Conservation (phyloP, 2,329 filamentous ascomycete species). For the Thelonectria blattea region DNA sequence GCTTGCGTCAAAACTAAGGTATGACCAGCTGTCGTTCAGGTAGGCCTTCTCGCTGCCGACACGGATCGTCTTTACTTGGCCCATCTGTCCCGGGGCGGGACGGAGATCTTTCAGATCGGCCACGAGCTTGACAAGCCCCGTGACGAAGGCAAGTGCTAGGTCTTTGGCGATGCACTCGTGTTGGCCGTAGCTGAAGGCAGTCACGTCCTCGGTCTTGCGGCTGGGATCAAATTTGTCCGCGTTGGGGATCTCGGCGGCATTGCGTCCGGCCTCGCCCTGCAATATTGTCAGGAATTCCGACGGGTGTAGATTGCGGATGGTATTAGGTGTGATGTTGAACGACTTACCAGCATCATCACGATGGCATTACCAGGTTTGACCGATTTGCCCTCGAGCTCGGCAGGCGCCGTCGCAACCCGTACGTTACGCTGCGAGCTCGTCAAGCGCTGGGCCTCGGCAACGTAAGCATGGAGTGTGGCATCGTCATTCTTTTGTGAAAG, state of each 20-base stretch:
- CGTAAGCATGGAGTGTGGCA: conserved; percentile 44
- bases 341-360: conserved; percentile 48
- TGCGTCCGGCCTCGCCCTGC: conserved; percentile 48
- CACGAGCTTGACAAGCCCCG: conserved; percentile 49
- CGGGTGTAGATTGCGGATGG: accelerated
- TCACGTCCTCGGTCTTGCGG: conserved; percentile 48
- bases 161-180: conserved; percentile 54
- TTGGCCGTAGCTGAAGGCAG: conserved; percentile 53
- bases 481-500: conserved; percentile 46
- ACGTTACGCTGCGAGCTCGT: conserved; percentile 49
- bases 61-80: conserved; percentile 51
- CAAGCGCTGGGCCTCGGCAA: conserved; percentile 49
- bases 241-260: conserved; percentile 45
- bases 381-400: conserved; percentile 46
- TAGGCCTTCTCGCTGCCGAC: conserved; percentile 49
- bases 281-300: conserved; percentile 20
- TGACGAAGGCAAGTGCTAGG: conserved; percentile 48
- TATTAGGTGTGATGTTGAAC: no score
- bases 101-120: conserved; percentile 53
- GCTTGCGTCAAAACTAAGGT: conserved; percentile 51
- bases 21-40: conserved; percentile 56
- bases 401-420: conserved; percentile 42
- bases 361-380: conserved; percentile 50
- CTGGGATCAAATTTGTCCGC: conserved; percentile 50
- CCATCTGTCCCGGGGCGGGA: conserved; percentile 53